phyloP scores from a whole-genome alignment of 2,329 filamentous ascomycete species.

The Emericellopsis atlantica region DNA sequence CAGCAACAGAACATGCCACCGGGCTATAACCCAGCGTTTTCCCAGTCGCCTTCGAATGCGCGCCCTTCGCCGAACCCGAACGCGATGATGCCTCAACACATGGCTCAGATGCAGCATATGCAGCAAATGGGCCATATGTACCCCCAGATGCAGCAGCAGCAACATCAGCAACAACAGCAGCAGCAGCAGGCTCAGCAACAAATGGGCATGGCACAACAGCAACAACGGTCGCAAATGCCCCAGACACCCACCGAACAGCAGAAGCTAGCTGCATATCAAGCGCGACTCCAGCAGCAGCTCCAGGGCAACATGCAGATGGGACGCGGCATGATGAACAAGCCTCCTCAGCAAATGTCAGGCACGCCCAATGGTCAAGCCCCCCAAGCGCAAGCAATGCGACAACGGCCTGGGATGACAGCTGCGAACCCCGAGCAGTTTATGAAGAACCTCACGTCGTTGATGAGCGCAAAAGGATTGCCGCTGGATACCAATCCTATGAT shows the following conservation, averaged over 20 bases:
- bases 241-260: slow-evolving; percentile 48
- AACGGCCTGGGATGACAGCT: slow-evolving; percentile 21
- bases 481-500: slow-evolving; percentile 66
- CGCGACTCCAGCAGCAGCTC: slow-evolving; percentile 69
- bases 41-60: slow-evolving; percentile 41
- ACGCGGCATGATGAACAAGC: slow-evolving; percentile 42
- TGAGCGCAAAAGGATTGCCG: slow-evolving; percentile 58
- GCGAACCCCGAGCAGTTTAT: slow-evolving; percentile 57
- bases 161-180: slow-evolving; percentile 22
- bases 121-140: slow-evolving; percentile 29
- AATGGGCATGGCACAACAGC: slow-evolving; percentile 27
- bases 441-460: slow-evolving; percentile 65
- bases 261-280: slow-evolving; percentile 65
- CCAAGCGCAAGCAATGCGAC: slow-evolving; percentile 24
- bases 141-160: slow-evolving; percentile 24
- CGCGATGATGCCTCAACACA: slow-evolving; percentile 37
- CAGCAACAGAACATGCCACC: slow-evolving; percentile 51
- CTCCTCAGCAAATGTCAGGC: slow-evolving; percentile 17
- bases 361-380: slow-evolving; percentile 45
- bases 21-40: slow-evolving; percentile 46
- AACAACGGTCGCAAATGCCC: slow-evolving; percentile 24
- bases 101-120: slow-evolving; percentile 28
- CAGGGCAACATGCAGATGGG: slow-evolving; percentile 41
- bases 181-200: slow-evolving; percentile 34
- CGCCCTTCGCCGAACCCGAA: slow-evolving; percentile 42